Evolutionary conservation across 192 early-diverging fungal species (phyloP), one percentile per base, ranked within the genome.

Genomic region (Backusella westeae): DNA sequence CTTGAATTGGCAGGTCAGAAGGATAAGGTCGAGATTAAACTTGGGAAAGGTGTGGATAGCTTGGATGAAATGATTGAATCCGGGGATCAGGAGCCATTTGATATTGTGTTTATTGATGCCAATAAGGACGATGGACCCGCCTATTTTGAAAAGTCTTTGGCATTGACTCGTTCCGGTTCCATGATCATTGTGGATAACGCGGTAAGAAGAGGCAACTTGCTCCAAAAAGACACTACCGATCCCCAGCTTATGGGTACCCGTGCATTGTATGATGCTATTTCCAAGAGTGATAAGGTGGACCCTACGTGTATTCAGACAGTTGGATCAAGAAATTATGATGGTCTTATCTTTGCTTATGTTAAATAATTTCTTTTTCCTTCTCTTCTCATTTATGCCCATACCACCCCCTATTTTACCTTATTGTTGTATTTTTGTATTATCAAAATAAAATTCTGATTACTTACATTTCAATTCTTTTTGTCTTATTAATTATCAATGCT

Each of bases 31-130:
- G 67, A 68, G 19, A 68, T 68, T 21, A 68, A 68, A 12, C 7
- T 68, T 6, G 67, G 34, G 36, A 68, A 68, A 19, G 67, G 29
- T n/a, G 6, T 68, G 34, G 67, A 68, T n/a, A 68, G 34, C 34
- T 68, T 68, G 56, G 26, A 63, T 29, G 56, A 7, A 12, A 29
- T 63, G 56, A 63, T 63, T 63, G 56, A 63, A 26, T 4, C 23
- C 7, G n/a, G 17, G 6, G 32, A n/a, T 68, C 29, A 36, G 19
- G 67, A 36, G 0, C 67, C 67, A 19, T 68, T 68, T 34, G 67
- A 68, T 68, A 34, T 68, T 36, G 67, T 68, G 4, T 68, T 68
- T 36, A 68, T 68, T 21, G 67, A 68, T 34, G 67, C 56, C 2
- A 63, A 63, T 26, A 63, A 63, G 56, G 56, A 63, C 3, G 56